phyloP scores from a whole-genome alignment of 805 yeast genomes.

The Pichia gijzeniarum region DNA sequence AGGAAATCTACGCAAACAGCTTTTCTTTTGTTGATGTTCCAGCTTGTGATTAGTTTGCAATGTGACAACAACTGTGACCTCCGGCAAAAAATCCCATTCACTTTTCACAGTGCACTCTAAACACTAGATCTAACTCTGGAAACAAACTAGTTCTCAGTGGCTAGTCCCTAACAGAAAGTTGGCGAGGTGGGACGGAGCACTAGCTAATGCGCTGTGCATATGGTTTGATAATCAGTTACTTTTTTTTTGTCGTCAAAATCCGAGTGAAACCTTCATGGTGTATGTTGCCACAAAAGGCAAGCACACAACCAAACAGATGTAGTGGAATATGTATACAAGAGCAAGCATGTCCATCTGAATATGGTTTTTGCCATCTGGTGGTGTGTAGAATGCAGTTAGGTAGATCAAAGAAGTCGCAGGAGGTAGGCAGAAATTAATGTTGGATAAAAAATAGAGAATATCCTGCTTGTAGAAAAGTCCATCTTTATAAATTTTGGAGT shows the following conservation, averaged over 20 bases:
- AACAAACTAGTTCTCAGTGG: too few relatives aligned
- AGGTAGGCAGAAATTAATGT: slow-evolving; percentile 73
- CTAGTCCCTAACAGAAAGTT: too few relatives aligned
- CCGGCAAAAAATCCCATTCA: too few relatives aligned
- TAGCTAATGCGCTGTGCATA: too few relatives aligned
- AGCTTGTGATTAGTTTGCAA: too few relatives aligned
- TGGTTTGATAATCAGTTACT: too few relatives aligned
- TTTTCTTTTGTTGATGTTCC: too few relatives aligned
- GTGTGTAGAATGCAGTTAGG: slow-evolving; percentile 82
- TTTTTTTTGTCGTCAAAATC: slow-evolving; percentile 19
- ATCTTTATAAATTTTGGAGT: slow-evolving; percentile 50
- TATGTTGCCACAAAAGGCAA: slow-evolving; percentile 73
- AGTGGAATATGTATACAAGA: slow-evolving; percentile 65
- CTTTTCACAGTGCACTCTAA: too few relatives aligned
- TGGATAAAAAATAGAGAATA: slow-evolving; percentile 65
- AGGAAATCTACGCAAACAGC: too few relatives aligned
- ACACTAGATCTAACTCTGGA: too few relatives aligned
- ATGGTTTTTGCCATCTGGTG: slow-evolving; percentile 45
- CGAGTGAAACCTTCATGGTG: slow-evolving; percentile 46
- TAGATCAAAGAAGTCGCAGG: slow-evolving; percentile 85
- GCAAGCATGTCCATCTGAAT: slow-evolving; percentile 84
- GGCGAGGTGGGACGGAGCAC: too few relatives aligned
- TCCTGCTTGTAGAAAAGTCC: slow-evolving; percentile 60
- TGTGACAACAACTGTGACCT: too few relatives aligned
- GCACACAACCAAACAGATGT: slow-evolving; percentile 57